A percentile compares a stretch with the other conserved stretches of the same genome.
Conservation (phyloP, 1,139 yeast genomes). For the Yamadazyma diddensiae region DNA sequence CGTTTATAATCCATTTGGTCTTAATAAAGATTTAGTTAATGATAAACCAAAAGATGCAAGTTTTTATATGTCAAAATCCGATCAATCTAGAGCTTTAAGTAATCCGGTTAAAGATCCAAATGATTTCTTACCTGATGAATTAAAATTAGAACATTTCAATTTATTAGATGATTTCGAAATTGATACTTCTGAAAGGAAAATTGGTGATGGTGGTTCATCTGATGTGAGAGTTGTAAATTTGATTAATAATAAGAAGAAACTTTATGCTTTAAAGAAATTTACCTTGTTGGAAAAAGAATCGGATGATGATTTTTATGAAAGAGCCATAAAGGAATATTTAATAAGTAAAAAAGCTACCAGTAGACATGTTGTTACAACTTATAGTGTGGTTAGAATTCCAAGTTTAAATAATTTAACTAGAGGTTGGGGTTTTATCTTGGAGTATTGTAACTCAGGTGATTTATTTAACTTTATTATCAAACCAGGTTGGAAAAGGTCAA, state of each 20-base stretch:
- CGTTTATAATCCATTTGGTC: slow-evolving; percentile 46
- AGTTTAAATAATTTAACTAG: slow-evolving; percentile 52
- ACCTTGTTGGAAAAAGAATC: slow-evolving; percentile 58
- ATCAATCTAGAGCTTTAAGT: slow-evolving; percentile 46
- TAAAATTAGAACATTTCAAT: slow-evolving; percentile 49
- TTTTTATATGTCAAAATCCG: slow-evolving; percentile 30
- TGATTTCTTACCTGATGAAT: slow-evolving; percentile 54
- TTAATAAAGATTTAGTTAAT: slow-evolving; percentile 34
- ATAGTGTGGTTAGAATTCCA: slow-evolving; percentile 56
- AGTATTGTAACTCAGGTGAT: slow-evolving; percentile 58
- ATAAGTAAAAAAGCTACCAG: slow-evolving; percentile 53
- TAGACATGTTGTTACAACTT: slow-evolving; percentile 59
- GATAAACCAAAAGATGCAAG: slow-evolving; percentile 39
- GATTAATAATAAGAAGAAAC: slow-evolving; percentile 35
- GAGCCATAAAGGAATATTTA: slow-evolving; percentile 63
- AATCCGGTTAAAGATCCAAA: slow-evolving; percentile 72
- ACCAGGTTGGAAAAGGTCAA: slow-evolving; percentile 47
- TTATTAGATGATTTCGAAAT: slow-evolving; percentile 60
- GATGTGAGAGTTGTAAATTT: slow-evolving; percentile 55
- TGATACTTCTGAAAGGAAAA: slow-evolving; percentile 43
- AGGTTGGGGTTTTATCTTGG: slow-evolving; percentile 78
- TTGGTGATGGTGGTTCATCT: slow-evolving; percentile 75
- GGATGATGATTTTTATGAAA: slow-evolving; percentile 61
- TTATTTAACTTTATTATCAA: slow-evolving; percentile 42
- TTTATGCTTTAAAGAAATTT: slow-evolving; percentile 64